Evolutionary conservation across 2,329 filamentous ascomycete species (phyloP).

Genomic region (Cordyceps javanica): DNA sequence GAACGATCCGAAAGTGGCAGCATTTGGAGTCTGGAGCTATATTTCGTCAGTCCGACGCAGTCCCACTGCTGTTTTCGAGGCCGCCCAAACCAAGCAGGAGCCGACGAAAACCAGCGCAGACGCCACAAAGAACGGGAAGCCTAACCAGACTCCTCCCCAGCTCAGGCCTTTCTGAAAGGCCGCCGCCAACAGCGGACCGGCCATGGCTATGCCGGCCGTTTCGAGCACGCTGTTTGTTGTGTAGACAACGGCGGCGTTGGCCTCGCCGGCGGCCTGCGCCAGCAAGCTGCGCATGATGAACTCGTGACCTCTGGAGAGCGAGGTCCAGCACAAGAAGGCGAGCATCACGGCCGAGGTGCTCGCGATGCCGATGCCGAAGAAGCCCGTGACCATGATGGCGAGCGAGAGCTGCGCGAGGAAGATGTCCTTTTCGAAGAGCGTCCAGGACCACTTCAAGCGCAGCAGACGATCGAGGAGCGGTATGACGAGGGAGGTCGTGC

Average conservation of each 20-base stretch:
- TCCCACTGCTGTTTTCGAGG: too few relatives aligned
- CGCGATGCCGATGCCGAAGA: not conserved
- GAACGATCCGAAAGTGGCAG: too few relatives aligned
- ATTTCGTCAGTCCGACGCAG: too few relatives aligned
- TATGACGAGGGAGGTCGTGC: too few relatives aligned
- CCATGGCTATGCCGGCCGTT: too few relatives aligned
- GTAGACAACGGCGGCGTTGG: not conserved
- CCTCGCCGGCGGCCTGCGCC: not conserved
- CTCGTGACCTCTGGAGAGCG: not conserved
- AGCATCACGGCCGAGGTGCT: not conserved
- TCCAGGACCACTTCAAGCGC: not conserved
- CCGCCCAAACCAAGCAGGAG: too few relatives aligned
- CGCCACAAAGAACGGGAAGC: too few relatives aligned
- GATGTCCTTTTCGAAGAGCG: not conserved
- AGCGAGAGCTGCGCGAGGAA: not conserved
- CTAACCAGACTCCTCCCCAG: too few relatives aligned
- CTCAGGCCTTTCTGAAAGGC: not conserved
- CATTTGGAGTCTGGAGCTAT: too few relatives aligned
- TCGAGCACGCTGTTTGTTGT: too few relatives aligned
- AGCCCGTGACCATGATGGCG: not conserved
- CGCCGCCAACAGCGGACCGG: too few relatives aligned
- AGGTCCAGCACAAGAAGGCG: not conserved
- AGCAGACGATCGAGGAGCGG: not conserved
- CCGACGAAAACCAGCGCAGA: too few relatives aligned
- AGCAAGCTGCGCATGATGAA: conserved; percentile 6